phyloP scores from a whole-genome alignment of 2,329 filamentous ascomycete species.

The Penicillium olsonii region DNA sequence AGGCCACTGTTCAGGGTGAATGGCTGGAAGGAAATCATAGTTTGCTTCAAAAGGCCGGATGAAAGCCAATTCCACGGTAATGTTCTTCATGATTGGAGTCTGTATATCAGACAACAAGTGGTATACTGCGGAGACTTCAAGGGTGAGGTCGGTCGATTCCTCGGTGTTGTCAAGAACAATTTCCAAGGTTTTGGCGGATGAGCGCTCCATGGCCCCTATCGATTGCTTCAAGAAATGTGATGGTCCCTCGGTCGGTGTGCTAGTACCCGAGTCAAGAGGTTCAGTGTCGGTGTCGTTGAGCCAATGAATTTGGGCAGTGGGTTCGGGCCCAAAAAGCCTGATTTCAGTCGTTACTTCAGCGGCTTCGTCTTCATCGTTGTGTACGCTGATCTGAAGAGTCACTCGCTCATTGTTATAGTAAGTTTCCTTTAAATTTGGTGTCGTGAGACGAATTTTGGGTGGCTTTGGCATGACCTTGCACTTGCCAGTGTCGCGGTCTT shows the following conservation, averaged over 20 bases:
- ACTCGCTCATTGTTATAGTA: constrained; percentile 86
- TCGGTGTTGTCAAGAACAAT: constrained; percentile 55
- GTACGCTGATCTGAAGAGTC: constrained; percentile 65
- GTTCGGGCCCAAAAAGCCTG: constrained; percentile 62
- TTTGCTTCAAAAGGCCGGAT: constrained; percentile 87
- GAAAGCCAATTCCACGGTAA: constrained; percentile 69
- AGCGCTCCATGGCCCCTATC: constrained; percentile 38
- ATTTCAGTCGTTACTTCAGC: constrained; percentile 72
- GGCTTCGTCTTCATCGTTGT: constrained; percentile 81
- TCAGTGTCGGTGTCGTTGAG: constrained; percentile 36
- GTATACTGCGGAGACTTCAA: constrained; percentile 76
- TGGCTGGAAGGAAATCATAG: constrained; percentile 79
- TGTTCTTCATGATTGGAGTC: constrained; percentile 75
- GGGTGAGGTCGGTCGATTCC: constrained; percentile 60
- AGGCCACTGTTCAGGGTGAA: constrained; percentile 81
- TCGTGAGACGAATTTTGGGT: constrained; percentile 79
- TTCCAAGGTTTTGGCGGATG: constrained; percentile 32
- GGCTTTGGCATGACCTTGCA: constrained; percentile 83
- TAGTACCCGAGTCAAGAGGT: constrained; percentile 20
- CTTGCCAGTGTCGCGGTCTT: constrained; percentile 51
- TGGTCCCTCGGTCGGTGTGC: constrained; percentile 29
- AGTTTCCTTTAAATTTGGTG: constrained; percentile 64
- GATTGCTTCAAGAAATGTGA: constrained; percentile 35
- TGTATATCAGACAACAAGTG: constrained; percentile 75
- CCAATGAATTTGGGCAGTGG: constrained; percentile 51